Percentiles rank a stretch among this genome's conserved stretches.
Evolutionary conservation across 225 moss, liverwort and hornwort species (phyloP).

Genomic region (Takakia lepidozioides): DNA sequence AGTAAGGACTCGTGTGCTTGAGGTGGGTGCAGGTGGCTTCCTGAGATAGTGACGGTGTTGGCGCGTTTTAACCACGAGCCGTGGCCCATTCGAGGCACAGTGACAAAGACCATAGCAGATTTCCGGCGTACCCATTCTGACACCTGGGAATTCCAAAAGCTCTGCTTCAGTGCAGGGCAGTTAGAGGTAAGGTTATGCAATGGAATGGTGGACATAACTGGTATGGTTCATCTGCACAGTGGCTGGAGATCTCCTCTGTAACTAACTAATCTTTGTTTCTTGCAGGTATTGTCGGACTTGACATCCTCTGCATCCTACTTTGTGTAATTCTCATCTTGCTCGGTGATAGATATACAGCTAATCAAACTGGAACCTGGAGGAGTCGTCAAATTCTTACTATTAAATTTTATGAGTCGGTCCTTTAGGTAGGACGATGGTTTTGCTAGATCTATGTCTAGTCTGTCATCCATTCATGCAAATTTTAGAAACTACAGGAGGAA

Average conservation of each 20-base stretch:
- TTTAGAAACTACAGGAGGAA: no score
- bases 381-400: no score
- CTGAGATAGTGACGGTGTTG: conserved; percentile 54
- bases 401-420: no score
- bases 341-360: no score
- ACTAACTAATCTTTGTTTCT: background rate
- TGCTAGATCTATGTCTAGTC: no score
- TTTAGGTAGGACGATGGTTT: no score
- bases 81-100: conserved; percentile 67
- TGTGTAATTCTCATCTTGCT: conserved; percentile 33
- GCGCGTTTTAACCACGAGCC: conserved; percentile 60
- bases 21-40: conserved; percentile 57
- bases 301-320: conserved; percentile 82
- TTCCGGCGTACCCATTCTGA: conserved; percentile 85
- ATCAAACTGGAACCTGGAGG: no score
- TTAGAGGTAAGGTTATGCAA: conserved; percentile 80
- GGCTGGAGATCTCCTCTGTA: no score
- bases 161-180: conserved; percentile 60
- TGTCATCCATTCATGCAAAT: no score
- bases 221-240: no score
- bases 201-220: no score
- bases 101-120: conserved; percentile 67
- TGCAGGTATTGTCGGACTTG: conserved; percentile 68
- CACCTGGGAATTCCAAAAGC: conserved; percentile 77
- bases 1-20: background rate